Conservation (phyloP, 2,329 filamentous ascomycete genomes). For the Botrytis sinoallii region DNA sequence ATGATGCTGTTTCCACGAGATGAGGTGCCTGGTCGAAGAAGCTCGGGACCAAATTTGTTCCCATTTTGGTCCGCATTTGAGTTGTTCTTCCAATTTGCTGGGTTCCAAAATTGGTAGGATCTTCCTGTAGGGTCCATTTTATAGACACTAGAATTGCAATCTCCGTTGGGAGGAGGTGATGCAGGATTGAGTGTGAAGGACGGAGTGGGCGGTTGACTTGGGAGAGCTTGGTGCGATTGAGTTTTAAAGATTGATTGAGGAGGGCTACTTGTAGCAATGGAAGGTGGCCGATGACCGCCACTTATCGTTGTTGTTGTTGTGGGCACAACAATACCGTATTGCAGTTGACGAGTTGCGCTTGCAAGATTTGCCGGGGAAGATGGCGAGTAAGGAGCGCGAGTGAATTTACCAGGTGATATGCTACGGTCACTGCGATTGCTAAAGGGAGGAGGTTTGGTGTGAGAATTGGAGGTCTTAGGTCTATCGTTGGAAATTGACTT, state of each 20-base stretch:
- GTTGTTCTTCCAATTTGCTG: slow-evolving; percentile 48
- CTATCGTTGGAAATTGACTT: slow-evolving; percentile 57
- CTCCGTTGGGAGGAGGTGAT: neutral
- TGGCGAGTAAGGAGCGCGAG: slow-evolving; percentile 35
- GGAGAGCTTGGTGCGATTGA: neutral
- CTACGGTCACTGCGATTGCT: slow-evolving; percentile 50
- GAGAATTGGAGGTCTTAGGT: slow-evolving; percentile 40
- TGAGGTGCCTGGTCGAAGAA: slow-evolving; percentile 23
- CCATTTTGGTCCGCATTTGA: slow-evolving; percentile 22
- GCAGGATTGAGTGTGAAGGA: slow-evolving; percentile 16
- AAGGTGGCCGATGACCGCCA: slow-evolving; percentile 24
- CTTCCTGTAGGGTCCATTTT: slow-evolving; percentile 42
- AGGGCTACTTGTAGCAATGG: slow-evolving; percentile 32
- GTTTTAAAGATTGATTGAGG: slow-evolving; percentile 21
- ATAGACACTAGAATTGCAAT: slow-evolving; percentile 33
- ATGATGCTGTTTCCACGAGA: slow-evolving; percentile 35
- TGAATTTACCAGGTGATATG: slow-evolving; percentile 47
- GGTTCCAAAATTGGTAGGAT: slow-evolving; percentile 55
- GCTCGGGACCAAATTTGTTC: slow-evolving; percentile 26
- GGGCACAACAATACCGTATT: slow-evolving; percentile 26
- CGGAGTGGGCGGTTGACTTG: slow-evolving; percentile 17
- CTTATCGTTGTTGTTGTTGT: slow-evolving; percentile 7
- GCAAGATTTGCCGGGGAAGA: slow-evolving; percentile 31
- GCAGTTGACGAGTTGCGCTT: slow-evolving; percentile 33
- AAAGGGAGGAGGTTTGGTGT: slow-evolving; percentile 5